Evolutionary conservation across 495 filamentous ascomycete genomes (phyloP).

Genomic region (Trichoderma gamsii): DNA sequence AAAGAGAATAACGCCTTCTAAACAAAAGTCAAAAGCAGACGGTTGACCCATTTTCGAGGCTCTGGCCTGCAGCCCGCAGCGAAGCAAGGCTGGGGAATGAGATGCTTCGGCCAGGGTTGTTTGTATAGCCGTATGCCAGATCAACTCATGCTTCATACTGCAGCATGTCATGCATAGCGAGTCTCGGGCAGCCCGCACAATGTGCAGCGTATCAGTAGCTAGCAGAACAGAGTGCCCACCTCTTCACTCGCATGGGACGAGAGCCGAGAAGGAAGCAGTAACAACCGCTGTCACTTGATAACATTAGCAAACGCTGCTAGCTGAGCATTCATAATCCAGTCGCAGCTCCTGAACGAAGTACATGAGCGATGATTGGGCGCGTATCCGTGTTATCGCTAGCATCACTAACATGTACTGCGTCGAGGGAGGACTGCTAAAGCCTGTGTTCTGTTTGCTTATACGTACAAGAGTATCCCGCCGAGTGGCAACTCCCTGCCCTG

Average conservation of each 20-base stretch:
- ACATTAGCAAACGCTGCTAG: background rate
- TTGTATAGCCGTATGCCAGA: constrained; percentile 9
- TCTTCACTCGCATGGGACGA: background rate
- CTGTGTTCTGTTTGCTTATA: background rate
- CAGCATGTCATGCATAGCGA: constrained; percentile 13
- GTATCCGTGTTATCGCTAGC: background rate
- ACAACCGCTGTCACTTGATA: background rate
- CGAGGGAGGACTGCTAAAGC: background rate
- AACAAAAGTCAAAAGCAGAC: background rate
- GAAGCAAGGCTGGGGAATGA: background rate
- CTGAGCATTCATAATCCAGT: background rate
- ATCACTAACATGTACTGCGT: no score
- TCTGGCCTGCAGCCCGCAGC: background rate
- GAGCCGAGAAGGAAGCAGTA: background rate
- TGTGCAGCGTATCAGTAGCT: constrained; percentile 5
- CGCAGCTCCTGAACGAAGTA: background rate
- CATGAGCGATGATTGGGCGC: background rate
- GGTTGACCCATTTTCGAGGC: background rate
- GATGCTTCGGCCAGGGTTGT: constrained; percentile 3
- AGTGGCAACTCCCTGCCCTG: background rate
- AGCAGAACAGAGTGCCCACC: background rate
- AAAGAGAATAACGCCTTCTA: background rate
- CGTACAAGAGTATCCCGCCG: background rate
- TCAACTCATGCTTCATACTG: background rate
- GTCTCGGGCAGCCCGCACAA: constrained; percentile 5